A percentile compares a stretch with the other conserved stretches of the same genome.
These are phyloP conservation scores for Quercus cerris DNA, from an alignment of 306 rosid species.

Conservation along the genomic window DNA sequence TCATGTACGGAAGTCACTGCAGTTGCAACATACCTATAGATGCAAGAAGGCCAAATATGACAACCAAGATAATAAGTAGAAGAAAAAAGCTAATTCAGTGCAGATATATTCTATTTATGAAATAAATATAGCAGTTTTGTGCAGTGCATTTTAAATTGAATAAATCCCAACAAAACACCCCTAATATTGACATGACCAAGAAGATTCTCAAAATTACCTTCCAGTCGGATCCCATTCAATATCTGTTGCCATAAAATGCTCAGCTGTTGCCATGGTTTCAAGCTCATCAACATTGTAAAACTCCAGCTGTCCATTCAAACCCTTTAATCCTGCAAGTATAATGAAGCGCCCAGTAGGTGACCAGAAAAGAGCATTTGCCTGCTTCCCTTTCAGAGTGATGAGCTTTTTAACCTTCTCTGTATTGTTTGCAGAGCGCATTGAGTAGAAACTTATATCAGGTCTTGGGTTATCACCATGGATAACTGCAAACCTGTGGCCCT, in stretches of 20 bases:
- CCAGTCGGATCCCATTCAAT: slow-evolving; percentile 86
- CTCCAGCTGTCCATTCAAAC: slow-evolving; percentile 65
- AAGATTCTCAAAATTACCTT: slow-evolving; percentile 33
- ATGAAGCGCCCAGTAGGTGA: slow-evolving; percentile 64
- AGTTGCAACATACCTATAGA: slow-evolving; percentile 77
- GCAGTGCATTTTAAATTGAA: not conserved
- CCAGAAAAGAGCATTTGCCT: slow-evolving; percentile 78
- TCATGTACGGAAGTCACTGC: slow-evolving; percentile 90
- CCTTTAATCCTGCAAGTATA: slow-evolving; percentile 68
- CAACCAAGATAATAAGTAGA: not conserved
- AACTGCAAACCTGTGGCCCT: slow-evolving; percentile 72
- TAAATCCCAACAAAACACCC: not conserved
- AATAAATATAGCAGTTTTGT: not conserved
- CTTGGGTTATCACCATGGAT: slow-evolving; percentile 73
- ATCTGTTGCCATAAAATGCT: slow-evolving; percentile 77
- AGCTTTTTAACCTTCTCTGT: slow-evolving; percentile 63
- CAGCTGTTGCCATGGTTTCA: slow-evolving; percentile 76
- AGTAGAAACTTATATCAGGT: slow-evolving; percentile 67
- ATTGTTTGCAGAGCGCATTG: slow-evolving; percentile 51
- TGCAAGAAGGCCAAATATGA: not conserved
- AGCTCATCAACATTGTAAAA: slow-evolving; percentile 72
- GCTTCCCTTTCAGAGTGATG: slow-evolving; percentile 68
- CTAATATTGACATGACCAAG: not conserved
- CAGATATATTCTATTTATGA: too few species aligned
- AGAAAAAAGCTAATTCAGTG: too few species aligned